Evolutionary conservation across 176 grass and related monocot genomes (phyloP), one percentile per base, ranked within the genome.

Genomic region (Carex myosuroides): DNA sequence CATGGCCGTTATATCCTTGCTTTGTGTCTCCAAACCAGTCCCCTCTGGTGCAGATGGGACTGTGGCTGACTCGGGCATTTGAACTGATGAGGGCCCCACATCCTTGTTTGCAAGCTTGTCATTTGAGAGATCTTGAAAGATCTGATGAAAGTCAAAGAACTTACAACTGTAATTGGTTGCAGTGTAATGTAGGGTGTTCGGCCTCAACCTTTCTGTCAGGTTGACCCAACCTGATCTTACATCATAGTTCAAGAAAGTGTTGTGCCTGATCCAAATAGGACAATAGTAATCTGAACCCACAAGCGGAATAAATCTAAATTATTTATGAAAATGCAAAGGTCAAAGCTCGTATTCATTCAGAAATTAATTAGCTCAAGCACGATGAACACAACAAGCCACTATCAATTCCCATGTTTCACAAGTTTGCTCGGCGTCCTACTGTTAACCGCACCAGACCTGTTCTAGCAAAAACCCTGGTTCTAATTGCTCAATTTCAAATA

Each of bases 91-190:
- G 58, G 77, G 33, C 37, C 86, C 79, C 18, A 6, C 30, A 85
- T 52, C 26, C 22, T 78, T 78, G 73, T 91, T 84, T 79, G 84
- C 14, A 86, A 89, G 80, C 88, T 96, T 94, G 30, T 93, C 89
- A 48, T 87, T 93, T 79, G 92, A 89, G 81, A 91, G 88, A 84
- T 93, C 86, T 89, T 94, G 97, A 94, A 99, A 99, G 87, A 99
- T 99, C 97, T 99, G 72, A 57, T 53, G 32, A 42, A 72, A 58
- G 85, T 84, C 79, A 87, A 90, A 75, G 85, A 90, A 84, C 37
- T 64, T 85, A 21, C 66, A 85, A 82, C 35, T 18, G 54, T 78
- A 21, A 11, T 84, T 17, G 2, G 11, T 78, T 78, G 52, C 73
- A 78, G 57, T 78, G 17, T 56, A 52, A 55, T 29, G 24, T 76